phyloP scores from a whole-genome alignment of 1,284 basidiomycete species.

The Mrakiaceae sp. region DNA sequence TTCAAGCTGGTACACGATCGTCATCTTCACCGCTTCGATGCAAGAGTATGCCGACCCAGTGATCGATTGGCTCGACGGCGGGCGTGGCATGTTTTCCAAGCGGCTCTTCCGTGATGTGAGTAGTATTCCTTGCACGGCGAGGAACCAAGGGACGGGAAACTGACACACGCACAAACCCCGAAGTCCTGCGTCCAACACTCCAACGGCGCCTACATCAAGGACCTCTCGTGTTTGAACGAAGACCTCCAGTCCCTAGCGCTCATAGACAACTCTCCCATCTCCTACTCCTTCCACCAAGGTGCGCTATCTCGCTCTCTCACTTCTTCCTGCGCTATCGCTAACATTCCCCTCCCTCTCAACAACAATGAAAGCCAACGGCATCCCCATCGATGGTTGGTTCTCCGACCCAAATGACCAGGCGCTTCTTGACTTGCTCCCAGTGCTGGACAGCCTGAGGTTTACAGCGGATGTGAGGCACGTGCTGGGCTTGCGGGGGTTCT shows the following conservation, averaged over 20 bases:
- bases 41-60: conserved; percentile 99
- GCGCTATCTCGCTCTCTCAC: conserved; percentile 27
- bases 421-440: conserved; percentile 83
- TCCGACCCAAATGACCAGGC: conserved; percentile 95
- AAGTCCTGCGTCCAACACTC: conserved; percentile 83
- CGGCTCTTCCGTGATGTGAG: conserved; percentile 84
- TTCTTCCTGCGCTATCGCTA: neutral
- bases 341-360: conserved; percentile 1
- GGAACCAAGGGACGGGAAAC: neutral
- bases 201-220: conserved; percentile 91
- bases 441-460: conserved; percentile 90
- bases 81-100: conserved; percentile 74
- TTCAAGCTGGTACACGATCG: conserved; percentile 95
- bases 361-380: conserved; percentile 65
- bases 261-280: conserved; percentile 90
- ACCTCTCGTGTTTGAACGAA: conserved; percentile 71
- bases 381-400: conserved; percentile 98
- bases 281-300: conserved; percentile 89
- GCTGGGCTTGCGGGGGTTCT: conserved; percentile 53
- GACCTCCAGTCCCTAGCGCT: conserved; percentile 87
- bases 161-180: neutral
- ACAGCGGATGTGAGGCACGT: conserved; percentile 89
- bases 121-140: conserved; percentile 4
- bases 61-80: conserved; percentile 97
- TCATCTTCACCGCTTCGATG: conserved; percentile 98